phyloP scores from a whole-genome alignment of 257 asterid genomes.

The Jasminum sambac region DNA sequence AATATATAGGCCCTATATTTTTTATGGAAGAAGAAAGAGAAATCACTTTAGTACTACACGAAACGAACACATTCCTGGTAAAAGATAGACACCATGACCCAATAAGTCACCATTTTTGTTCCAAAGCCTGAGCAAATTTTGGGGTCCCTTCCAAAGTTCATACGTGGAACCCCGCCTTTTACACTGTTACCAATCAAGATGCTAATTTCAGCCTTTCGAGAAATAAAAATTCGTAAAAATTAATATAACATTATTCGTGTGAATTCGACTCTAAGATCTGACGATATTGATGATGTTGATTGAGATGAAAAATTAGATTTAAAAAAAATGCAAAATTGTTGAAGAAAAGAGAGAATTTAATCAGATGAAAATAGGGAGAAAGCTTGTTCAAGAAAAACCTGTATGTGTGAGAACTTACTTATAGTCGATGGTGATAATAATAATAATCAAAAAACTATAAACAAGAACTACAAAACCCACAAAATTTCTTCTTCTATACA shows the following conservation, averaged over 20 bases:
- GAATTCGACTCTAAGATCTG: too few species aligned
- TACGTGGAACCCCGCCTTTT: constrained; percentile 28
- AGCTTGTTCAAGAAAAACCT: too few species aligned
- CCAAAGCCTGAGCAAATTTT: not conserved
- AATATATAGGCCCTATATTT: too few species aligned
- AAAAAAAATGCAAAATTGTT: not conserved
- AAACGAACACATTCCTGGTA: not conserved
- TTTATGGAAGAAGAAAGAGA: not conserved
- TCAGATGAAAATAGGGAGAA: too few species aligned
- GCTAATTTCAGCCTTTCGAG: constrained; percentile 25
- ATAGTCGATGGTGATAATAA: too few species aligned
- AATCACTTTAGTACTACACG: not conserved
- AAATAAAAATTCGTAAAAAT: constrained; percentile 2
- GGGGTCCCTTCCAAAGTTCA: constrained; percentile 22
- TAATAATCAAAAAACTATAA: constrained; percentile 6
- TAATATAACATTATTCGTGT: too few species aligned
- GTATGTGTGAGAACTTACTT: too few species aligned
- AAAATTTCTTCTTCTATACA: constrained; percentile 18
- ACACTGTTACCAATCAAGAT: constrained; percentile 48
- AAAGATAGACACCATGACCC: not conserved
- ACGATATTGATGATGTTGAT: too few species aligned
- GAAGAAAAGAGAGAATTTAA: not conserved
- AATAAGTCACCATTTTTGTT: not conserved
- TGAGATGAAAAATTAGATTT: too few species aligned
- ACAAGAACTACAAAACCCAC: constrained; percentile 19